Evolutionary conservation across 768 basidiomycete genomes (phyloP), one percentile per base, ranked within the genome.

Genomic region (Termitomyces sp.): DNA sequence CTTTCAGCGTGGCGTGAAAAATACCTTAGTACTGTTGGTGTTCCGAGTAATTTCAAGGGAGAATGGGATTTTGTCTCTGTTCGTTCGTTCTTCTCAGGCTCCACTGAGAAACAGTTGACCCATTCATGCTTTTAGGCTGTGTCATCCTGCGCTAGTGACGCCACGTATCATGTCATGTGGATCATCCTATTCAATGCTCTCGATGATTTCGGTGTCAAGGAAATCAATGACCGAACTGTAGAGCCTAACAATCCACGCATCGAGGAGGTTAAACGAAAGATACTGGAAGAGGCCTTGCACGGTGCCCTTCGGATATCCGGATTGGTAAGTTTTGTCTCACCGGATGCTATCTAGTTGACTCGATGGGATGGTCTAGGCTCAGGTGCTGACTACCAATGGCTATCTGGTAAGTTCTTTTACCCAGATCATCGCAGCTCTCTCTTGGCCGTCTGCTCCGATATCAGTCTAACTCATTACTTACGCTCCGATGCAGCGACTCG

Each of bases 151-250:
- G 88, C 89, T 20, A 91, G 88, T 66, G 90, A 94, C 67, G 90
- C 91, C 30, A 92, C 89, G 30, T 95, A 90, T 68, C 94, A 97
- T 72, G 83, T 89, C 64, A 88, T 95, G 84, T 96, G 92, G 92
- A 85, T 94, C 59, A 83, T 86, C 43, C 71, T 94, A 4, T 88
- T 90, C 70, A 85, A 80, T 61, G 92, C 93, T 1, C 72, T 96
- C 61, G 87, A 92, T 58, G 92, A 95, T 57, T 93, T 82, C 66
- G 92, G 92, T 12, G 77, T 96, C 57, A 84, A 83, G 60, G 92
- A 94, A 64, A 70, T 84, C 59, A 88, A 87, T 67, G 75, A 80
- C 48, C 63, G 71, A 45, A 62, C 64, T 12, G 66, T 71, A 33
- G 62, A 76, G 24, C 72, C 72, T 32, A 78, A 76, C 59, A 72